Percentiles rank a stretch among this genome's conserved stretches.
phyloP scores from a whole-genome alignment of 306 rosid genomes.

The Calophaca sinica region DNA sequence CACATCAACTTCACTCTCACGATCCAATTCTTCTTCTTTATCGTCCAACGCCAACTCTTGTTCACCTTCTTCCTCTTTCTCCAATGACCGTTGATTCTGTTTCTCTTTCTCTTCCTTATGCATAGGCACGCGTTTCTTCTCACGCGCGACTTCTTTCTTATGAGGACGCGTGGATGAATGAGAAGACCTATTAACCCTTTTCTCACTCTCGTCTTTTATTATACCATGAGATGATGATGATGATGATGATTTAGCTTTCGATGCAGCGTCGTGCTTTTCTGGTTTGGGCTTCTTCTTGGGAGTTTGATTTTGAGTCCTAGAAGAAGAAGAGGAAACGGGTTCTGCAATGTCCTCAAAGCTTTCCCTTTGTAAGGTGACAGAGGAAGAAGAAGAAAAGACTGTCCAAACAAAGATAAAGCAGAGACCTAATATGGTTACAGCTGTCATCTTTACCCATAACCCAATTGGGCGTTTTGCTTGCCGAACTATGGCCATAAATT shows the following conservation, averaged over 20 bases:
- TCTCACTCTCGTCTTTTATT: constrained; percentile 31
- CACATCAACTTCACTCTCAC: constrained; percentile 50
- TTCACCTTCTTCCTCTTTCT: constrained; percentile 58
- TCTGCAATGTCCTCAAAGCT: constrained; percentile 85
- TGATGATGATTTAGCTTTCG: constrained; percentile 39
- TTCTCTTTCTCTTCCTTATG: constrained; percentile 47
- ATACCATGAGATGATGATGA: neutral
- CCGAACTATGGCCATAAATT: constrained; percentile 67
- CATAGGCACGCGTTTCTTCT: constrained; percentile 42
- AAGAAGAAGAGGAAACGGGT: constrained; percentile 57
- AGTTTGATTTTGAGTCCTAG: neutral
- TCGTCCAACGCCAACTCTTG: constrained; percentile 51
- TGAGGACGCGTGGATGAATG: constrained; percentile 44
- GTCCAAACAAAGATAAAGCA: constrained; percentile 88
- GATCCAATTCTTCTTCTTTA: constrained; percentile 53
- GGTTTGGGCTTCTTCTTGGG: constrained; percentile 19
- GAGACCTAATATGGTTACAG: constrained; percentile 75
- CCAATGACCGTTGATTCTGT: constrained; percentile 40
- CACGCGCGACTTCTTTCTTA: constrained; percentile 49
- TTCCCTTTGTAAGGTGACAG: constrained; percentile 72
- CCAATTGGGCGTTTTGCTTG: constrained; percentile 82
- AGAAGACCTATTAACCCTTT: constrained; percentile 52
- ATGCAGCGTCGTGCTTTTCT: constrained; percentile 31
- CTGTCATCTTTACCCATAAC: constrained; percentile 78
- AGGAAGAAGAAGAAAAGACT: constrained; percentile 72